Base-by-base conservation (phyloP, 2,329 filamentous ascomycete species). In the Claviceps sp. region DNA sequence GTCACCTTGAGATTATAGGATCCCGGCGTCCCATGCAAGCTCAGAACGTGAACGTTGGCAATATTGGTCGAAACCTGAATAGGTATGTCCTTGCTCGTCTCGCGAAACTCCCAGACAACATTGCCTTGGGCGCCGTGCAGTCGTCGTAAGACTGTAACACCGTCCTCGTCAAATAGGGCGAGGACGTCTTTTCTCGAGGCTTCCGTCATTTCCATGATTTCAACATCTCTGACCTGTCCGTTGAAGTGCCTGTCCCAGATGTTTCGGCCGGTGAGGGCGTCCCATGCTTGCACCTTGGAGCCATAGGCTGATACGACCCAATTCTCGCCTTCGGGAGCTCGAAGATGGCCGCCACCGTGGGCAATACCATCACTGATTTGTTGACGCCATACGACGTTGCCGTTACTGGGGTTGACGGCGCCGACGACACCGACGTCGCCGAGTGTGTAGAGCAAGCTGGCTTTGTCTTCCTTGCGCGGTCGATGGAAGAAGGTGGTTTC, bases 401-500 rank as follows among this genome's bases (percentile, higher is more conserved):
- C 91, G 63, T 85, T 90, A 63, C 83, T 85, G 1, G 93, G 93
- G 61, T 96, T 94, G 47, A 97, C 77, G 1, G 91, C 91, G 48
- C 88, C 93, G 18, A 98, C 69, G 2, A 96, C 79, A 40, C 83
- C 81, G 48, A 89, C 77, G 53, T 96, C 87, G 57, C 88, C 94
- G 45, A 97, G 72, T 0, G 93, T 94, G 67, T 96, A 98, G 50
- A 98, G 77, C 40, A 98, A 76, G 51, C 87, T 91, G 38, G 90
- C 90, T 67, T 87, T 89, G 56, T 91, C 90, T 59, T 84, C 80
- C 56, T 80, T 77, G 62, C 85, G 78, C 41, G 93, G 91, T 60
- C 84, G 85, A 71, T 96, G 89, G 79, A 97, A 97, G 77, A 97
- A 94, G 60, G 91, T 96, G 55, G 88, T 87, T 56, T 87, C 81